phyloP scores from a whole-genome alignment of 2,329 filamentous ascomycete species.

The Phialocephala sp. region DNA sequence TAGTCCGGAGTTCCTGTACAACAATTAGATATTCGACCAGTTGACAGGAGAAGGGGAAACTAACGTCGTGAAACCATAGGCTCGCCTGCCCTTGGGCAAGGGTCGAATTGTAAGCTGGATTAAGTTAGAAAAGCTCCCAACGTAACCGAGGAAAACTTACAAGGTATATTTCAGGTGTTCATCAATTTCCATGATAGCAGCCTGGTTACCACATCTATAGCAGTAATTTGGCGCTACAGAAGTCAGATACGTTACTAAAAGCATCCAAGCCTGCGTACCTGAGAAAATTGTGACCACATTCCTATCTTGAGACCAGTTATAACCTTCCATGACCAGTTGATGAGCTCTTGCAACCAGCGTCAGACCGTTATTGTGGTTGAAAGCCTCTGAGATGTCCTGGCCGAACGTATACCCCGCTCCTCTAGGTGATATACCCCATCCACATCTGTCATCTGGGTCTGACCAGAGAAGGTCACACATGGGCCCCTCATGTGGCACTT shows the following conservation, averaged over 20 bases:
- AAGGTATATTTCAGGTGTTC: slow-evolving; percentile 99
- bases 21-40: slow-evolving; percentile 20
- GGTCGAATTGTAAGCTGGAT: slow-evolving; percentile 94
- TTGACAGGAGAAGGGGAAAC: slow-evolving; percentile 38
- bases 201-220: slow-evolving; percentile 98
- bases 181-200: slow-evolving; percentile 99
- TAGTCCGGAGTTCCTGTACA: slow-evolving; percentile 84
- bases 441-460: slow-evolving; percentile 94
- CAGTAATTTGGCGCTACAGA: slow-evolving; percentile 84
- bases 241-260: slow-evolving; percentile 36
- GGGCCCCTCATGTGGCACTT: slow-evolving; percentile 96
- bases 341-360: slow-evolving; percentile 95
- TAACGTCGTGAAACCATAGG: slow-evolving; percentile 96
- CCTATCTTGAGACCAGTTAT: slow-evolving; percentile 98
- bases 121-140: slow-evolving; percentile 37
- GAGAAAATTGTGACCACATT: slow-evolving; percentile 99
- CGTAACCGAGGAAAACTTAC: slow-evolving; percentile 61
- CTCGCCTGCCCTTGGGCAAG: slow-evolving; percentile 94
- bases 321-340: slow-evolving; percentile 99
- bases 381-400: slow-evolving; percentile 97
- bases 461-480: slow-evolving; percentile 99
- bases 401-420: slow-evolving; percentile 95
- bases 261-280: slow-evolving; percentile 57
- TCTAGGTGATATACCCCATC: slow-evolving; percentile 94
- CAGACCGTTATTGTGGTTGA: slow-evolving; percentile 98